A percentile compares a stretch with the other conserved stretches of the same genome.
Conservation (phyloP, 108 stramenopile species). For the Chaetoceros tenuissimus region DNA sequence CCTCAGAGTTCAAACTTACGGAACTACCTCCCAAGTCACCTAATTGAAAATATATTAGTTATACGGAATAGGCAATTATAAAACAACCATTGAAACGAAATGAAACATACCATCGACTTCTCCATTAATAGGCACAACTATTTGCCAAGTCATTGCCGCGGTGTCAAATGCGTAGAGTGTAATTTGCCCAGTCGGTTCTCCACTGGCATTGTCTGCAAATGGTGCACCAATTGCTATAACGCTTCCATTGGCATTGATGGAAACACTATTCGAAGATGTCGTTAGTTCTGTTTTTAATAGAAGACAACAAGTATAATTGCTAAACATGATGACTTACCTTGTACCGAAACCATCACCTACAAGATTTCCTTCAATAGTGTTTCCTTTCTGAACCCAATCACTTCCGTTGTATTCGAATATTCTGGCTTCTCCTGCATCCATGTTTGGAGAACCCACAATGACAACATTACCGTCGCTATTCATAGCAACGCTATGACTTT, state of each 20-base stretch:
- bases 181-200: not conserved
- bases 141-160: not conserved
- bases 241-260: not conserved
- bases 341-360: too few species aligned
- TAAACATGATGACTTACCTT: too few species aligned
- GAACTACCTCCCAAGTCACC: not conserved
- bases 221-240: not conserved
- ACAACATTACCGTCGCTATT: not conserved
- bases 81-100: too few species aligned
- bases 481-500: not conserved
- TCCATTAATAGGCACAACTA: not conserved
- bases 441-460: not conserved
- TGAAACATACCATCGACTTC: not conserved
- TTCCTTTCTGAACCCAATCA: too few species aligned
- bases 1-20: conserved; percentile 2
- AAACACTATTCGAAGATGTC: not conserved
- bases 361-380: too few species aligned
- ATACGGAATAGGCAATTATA: too few species aligned
- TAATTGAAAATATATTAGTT: too few species aligned
- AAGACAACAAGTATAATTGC: too few species aligned
- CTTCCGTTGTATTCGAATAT: not conserved
- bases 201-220: not conserved
- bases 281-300: not conserved
- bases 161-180: not conserved
- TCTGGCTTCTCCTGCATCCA: conserved; percentile 2